phyloP scores from a whole-genome alignment of 139 green algal species.

The Tetraselmis striata region DNA sequence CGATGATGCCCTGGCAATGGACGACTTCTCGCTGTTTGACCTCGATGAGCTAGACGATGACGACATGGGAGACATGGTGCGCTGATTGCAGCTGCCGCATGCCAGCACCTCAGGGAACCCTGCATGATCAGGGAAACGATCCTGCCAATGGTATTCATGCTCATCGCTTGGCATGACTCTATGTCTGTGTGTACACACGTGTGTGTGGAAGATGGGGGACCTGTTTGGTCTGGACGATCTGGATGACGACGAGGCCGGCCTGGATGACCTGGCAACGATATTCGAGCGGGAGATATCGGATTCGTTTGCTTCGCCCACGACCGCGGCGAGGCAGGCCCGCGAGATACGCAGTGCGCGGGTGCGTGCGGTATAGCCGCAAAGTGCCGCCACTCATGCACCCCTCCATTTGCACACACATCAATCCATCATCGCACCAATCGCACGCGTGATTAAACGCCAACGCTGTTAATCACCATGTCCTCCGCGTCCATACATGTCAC shows the following conservation, averaged over 20 bases:
- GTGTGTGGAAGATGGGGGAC: background rate
- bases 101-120: background rate
- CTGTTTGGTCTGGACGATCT: background rate
- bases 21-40: background rate
- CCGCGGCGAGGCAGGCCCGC: background rate
- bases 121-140: background rate
- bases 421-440: too few species aligned
- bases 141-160: background rate
- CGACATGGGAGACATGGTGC: background rate
- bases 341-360: background rate
- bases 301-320: background rate
- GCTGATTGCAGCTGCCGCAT: background rate
- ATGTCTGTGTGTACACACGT: too few species aligned
- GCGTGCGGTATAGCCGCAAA: too few species aligned
- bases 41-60: background rate
- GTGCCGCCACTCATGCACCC: background rate
- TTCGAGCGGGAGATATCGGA: background rate
- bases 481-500: too few species aligned
- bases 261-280: background rate
- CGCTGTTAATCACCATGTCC: too few species aligned
- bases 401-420: background rate
- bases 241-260: background rate
- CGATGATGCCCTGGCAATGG: background rate
- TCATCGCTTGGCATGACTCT: background rate
- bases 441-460: too few species aligned